phyloP scores from a whole-genome alignment of 164 flowering plant species.

The Stephania japonica region DNA sequence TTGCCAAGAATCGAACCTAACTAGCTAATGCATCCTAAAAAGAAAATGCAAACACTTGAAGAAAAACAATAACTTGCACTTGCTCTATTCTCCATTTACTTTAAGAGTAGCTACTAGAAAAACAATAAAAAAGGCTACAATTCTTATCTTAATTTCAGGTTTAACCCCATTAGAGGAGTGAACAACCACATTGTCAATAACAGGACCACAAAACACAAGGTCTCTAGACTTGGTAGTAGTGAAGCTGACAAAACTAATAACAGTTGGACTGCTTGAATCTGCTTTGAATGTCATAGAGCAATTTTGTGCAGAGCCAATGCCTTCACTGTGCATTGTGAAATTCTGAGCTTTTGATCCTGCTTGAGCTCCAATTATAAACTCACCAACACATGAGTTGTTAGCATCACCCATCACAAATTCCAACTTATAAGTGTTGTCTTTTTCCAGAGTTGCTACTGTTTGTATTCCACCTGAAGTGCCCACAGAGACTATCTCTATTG shows the following conservation, averaged over 20 bases:
- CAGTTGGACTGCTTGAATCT: constrained; percentile 19
- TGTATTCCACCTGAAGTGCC: constrained; percentile 27
- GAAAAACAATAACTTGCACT: no score
- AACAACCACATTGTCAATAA: constrained; percentile 37
- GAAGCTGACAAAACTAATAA: constrained; percentile 35
- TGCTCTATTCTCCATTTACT: neutral
- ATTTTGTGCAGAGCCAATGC: constrained; percentile 31
- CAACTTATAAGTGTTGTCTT: constrained; percentile 28
- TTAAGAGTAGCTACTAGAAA: constrained; percentile 8
- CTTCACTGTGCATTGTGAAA: constrained; percentile 31
- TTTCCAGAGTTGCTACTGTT: constrained; percentile 19
- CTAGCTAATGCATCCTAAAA: no score
- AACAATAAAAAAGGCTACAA: constrained; percentile 6
- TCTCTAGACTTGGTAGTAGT: constrained; percentile 29
- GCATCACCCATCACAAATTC: constrained; percentile 43
- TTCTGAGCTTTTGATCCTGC: constrained; percentile 35
- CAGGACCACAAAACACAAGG: constrained; percentile 40
- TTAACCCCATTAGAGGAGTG: constrained; percentile 22
- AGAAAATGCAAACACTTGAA: no score
- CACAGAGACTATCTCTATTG: constrained; percentile 38
- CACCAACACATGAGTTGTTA: constrained; percentile 37
- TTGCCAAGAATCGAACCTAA: no score
- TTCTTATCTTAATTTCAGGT: constrained; percentile 1
- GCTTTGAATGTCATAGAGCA: constrained; percentile 32
- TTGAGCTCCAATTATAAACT: constrained; percentile 31